Evolutionary conservation across 106 monocot genomes (phyloP), one percentile per base, ranked within the genome.

Genomic region (Allium fistulosum): DNA sequence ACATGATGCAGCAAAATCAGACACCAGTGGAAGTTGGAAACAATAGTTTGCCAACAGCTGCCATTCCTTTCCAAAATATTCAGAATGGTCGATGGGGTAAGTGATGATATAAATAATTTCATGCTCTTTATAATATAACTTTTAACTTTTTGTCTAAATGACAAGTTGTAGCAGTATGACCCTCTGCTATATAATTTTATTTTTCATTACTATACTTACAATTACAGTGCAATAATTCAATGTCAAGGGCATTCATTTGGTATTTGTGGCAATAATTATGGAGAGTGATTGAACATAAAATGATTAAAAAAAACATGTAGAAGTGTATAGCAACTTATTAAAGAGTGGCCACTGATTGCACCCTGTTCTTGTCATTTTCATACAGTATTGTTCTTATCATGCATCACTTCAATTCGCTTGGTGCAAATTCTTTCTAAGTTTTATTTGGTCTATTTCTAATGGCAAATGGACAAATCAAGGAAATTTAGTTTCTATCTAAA

Each of bases 1-100:
- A 80, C 58, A 63, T 69, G 69, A 49, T 58, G 69, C 77, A 82
- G 53, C 78, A 75, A 57, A 80, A 73, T 74, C 80, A 80, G 60
- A 26, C 66, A 58, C 51, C 74, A 59, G 59, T 9, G 2, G 26
- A 65, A 48, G 61, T 59, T 8, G 57, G 16, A 62, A 72, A 57
- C 58, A 74, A 17, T 48, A n/a, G 49, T 17, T 8, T 51, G 22
- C 59, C 67, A 26, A 13, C 68, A 14, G 18, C 66, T 59, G 75
- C 68, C 65, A 53, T 51, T 67, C 53, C 63, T 48, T 58, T 69
- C 26, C 45, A 80, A 65, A 74, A 66, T 72, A 58, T 47, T 37
- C 49, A 55, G 26, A 70, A 59, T 50, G 51, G 37, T 15, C 59
- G 58, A 10, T 18, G 71, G 46, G 73, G 74, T 82, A 65, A 75